A percentile compares a stretch with the other conserved stretches of the same genome.
Conservation (phyloP, 345 rosid species). For the Ailanthus altissimus region DNA sequence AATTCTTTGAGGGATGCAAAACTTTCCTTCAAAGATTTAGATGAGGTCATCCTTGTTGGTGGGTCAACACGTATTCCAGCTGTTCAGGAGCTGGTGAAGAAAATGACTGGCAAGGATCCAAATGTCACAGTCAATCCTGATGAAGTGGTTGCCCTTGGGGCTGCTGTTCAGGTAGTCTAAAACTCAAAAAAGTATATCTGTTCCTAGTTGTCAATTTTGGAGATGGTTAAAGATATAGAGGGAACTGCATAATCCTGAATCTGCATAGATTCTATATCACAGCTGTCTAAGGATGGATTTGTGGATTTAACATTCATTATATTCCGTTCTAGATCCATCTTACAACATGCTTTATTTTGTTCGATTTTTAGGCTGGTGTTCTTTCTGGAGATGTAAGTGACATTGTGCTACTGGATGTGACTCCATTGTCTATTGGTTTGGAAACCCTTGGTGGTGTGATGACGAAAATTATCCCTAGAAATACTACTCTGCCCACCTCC, state of each 20-base stretch:
- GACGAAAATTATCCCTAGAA: constrained; percentile 96
- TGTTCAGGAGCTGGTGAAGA: constrained; percentile 89
- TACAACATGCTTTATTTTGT: neutral
- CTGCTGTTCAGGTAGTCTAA: constrained; percentile 87
- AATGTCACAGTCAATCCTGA: constrained; percentile 97
- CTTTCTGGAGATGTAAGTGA: constrained; percentile 95
- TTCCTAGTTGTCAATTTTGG: neutral
- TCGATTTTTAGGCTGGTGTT: constrained; percentile 75
- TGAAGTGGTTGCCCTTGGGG: constrained; percentile 97
- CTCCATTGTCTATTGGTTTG: constrained; percentile 84
- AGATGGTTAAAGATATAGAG: neutral
- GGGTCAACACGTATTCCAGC: constrained; percentile 99
- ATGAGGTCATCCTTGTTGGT: constrained; percentile 97
- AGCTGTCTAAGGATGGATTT: neutral
- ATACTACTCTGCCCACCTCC: constrained; percentile 92
- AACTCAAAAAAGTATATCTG: neutral
- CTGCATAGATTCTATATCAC: neutral
- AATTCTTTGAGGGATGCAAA: constrained; percentile 88
- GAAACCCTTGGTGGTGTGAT: constrained; percentile 98
- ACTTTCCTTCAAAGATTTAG: constrained; percentile 78
- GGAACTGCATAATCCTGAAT: neutral
- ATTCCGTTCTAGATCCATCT: no score
- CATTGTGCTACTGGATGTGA: constrained; percentile 86
- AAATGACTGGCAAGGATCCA: constrained; percentile 90
- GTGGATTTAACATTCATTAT: neutral